These are phyloP conservation scores for Rhodotorula paludigena DNA, from an alignment of 768 basidiomycete species.

Conservation along the genomic window DNA sequence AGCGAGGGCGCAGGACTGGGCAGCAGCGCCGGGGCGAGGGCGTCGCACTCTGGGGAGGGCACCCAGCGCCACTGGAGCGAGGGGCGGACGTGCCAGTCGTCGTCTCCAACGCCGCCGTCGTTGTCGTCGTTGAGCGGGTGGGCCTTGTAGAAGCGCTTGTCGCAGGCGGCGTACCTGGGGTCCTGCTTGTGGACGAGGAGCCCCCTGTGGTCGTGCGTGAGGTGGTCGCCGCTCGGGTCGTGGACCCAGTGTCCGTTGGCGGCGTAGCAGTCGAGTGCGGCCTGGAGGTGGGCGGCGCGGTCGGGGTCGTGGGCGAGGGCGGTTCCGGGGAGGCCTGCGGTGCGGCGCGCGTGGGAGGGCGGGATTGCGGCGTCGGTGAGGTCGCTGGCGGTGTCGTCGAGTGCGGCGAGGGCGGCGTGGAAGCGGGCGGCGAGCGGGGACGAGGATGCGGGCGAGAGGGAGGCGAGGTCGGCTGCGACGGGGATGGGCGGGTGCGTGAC, in stretches of 20 bases:
- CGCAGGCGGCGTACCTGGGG: conserved; percentile 33
- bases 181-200: conserved; percentile 43
- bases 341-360: not conserved
- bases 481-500: too few species aligned
- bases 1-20: not conserved
- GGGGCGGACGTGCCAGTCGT: conserved; percentile 38
- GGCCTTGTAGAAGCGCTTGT: conserved; percentile 41
- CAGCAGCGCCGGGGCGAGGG: not conserved
- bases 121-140: not conserved
- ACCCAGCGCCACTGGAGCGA: conserved; percentile 41
- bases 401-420: not conserved
- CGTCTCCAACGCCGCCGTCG: not conserved
- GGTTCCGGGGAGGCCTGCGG: conserved; percentile 39
- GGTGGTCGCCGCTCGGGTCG: conserved; percentile 23
- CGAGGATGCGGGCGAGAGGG: not conserved
- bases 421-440: not conserved
- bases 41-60: conserved; percentile 17
- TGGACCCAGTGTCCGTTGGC: conserved; percentile 35
- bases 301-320: conserved; percentile 22
- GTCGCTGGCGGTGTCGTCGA: conserved; percentile 38
- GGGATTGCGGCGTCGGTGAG: conserved; percentile 5
- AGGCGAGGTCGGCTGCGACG: conserved; percentile 2
- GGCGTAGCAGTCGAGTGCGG: conserved; percentile 39
- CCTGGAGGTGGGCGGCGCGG: conserved; percentile 25
- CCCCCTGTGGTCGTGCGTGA: not conserved